These are phyloP conservation scores for Lojkania enalia DNA, from an alignment of 2,329 filamentous ascomycete species.

Conservation along the genomic window DNA sequence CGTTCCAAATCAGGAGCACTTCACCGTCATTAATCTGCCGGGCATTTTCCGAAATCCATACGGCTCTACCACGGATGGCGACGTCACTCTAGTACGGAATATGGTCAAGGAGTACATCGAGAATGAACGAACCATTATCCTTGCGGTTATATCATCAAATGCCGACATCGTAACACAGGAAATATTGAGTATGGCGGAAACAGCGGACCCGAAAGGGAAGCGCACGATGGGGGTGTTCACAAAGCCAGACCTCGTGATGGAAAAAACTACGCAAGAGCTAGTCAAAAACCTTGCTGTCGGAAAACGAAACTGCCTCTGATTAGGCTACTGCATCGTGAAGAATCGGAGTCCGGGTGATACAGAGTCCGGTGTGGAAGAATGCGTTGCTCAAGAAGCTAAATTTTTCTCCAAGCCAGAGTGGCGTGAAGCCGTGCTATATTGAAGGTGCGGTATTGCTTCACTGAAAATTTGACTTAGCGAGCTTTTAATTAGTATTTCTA, in stretches of 20 bases:
- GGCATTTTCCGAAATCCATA: slow-evolving; percentile 42
- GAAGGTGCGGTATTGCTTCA: slow-evolving; percentile 44
- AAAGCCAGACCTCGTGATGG: slow-evolving; percentile 42
- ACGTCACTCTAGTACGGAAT: slow-evolving; percentile 16
- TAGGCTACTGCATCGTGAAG: slow-evolving; percentile 40
- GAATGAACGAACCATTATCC: slow-evolving; percentile 23
- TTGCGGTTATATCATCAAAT: slow-evolving; percentile 22
- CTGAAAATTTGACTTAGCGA: slow-evolving; percentile 48
- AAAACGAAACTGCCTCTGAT: slow-evolving; percentile 23
- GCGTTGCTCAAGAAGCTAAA: slow-evolving; percentile 35
- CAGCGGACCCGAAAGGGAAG: slow-evolving; percentile 34
- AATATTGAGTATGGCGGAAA: slow-evolving; percentile 48
- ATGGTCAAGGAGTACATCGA: slow-evolving; percentile 24
- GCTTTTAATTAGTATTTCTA: slow-evolving; percentile 48
- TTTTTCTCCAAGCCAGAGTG: slow-evolving; percentile 37
- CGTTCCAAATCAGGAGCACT: slow-evolving; percentile 29
- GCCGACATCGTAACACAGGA: slow-evolving; percentile 53
- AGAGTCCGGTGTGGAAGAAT: slow-evolving; percentile 21
- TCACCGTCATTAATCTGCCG: slow-evolving; percentile 50
- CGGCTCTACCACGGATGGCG: slow-evolving; percentile 15
- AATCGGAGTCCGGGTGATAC: slow-evolving; percentile 36
- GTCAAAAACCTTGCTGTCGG: slow-evolving; percentile 30
- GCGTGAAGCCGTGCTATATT: background rate
- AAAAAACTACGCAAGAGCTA: slow-evolving; percentile 21
- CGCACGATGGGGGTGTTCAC: slow-evolving; percentile 45